Base-by-base conservation (phyloP, 2,329 filamentous ascomycete species). In the Alternaria gansuensis region DNA sequence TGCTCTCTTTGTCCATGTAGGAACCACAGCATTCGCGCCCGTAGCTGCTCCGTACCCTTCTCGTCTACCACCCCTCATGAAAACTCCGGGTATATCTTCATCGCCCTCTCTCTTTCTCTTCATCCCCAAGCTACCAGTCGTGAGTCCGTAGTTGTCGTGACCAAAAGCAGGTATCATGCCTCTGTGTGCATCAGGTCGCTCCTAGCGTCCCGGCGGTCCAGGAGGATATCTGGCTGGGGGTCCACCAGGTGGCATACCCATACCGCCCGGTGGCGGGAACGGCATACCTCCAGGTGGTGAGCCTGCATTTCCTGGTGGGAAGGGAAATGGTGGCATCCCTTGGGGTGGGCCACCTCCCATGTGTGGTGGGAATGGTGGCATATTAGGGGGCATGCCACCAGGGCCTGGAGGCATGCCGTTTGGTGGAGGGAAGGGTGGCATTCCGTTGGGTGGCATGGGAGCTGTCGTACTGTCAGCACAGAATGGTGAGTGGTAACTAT, bases 301-400 rank as follows among this genome's bases (percentile, higher is more conserved):
- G 62, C 54, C 70, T 3, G 71, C 69, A 3, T 52, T 58, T 24
- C 67, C 66, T 9, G 70, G 67, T 28, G 69, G 66, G 10, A 70
- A 70, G 2, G 74, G 74, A 57, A 76, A 75, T 5, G 71, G 71
- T 10, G 70, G 70, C 64, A 73, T 72, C 21, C 64, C 61, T 34
- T 61, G 62, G 4, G 72, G 69, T 34, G 67, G 64, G 17, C 68
- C 67, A 3, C 67, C 66, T 9, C 52, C 56, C 63, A 69, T 67
- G 33, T 69, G 71, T 31, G 78, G 78, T 28, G 78, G 77, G 57
- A 79, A 78, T 1, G 75, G 66, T 11, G 76, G 78, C 69, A 78
- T 75, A 24, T 69, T 70, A 4, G 75, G 74, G 31, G 69, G 69
- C 36, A 65, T 59, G 41, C 61, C 67, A 14, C 68, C 68, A 24